Base-by-base conservation (phyloP, 106 monocot species). In the Agapanthus africanus region DNA sequence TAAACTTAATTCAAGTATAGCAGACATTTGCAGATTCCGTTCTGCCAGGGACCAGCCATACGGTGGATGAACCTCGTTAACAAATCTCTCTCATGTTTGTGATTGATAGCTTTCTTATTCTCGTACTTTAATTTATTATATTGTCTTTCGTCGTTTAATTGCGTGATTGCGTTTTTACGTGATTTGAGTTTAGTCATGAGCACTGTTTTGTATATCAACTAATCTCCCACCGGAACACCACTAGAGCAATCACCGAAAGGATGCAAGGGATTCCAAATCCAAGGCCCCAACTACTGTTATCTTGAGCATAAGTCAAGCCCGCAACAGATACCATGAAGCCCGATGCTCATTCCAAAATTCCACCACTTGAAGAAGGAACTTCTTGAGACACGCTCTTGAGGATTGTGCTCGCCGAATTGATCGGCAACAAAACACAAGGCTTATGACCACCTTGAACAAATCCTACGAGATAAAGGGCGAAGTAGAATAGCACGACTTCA, bases 341-440 rank as follows among this genome's bases (percentile, higher is more conserved):
- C 11, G 26, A 27, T n/a, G 46, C 67, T 76, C 71, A 80, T 62
- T 16, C 51, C 76, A 67, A 75, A 80, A 39, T 76, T 76, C 80
- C 75, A 71, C 76, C 80, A 80, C 27, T 80, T 76, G 62, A 80
- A 80, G 60, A 81, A 63, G 7, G 76, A 81, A 37, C 76, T 76
- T 52, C 66, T 81, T 9, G 76, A 42, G 7, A 40, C 54, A 26
- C 23, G 25, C 26, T 81, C 81, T 22, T 72, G 38, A 0, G 67
- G 38, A 28, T 81, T 76, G 18, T 33, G 49, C 61, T 76, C 81
- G 21, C 76, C 81, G 27, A 81, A 81, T 49, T 81, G 81, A 36
- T 81, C 81, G 13, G 81, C 81, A 19, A 71, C 81, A 41, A 81
- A 37, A 71, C 57, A 52, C 76, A 76, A 19, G 81, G 76, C 56